phyloP scores from a whole-genome alignment of 2,329 filamentous ascomycete species.

The Phaeophleospora eucalypticola region DNA sequence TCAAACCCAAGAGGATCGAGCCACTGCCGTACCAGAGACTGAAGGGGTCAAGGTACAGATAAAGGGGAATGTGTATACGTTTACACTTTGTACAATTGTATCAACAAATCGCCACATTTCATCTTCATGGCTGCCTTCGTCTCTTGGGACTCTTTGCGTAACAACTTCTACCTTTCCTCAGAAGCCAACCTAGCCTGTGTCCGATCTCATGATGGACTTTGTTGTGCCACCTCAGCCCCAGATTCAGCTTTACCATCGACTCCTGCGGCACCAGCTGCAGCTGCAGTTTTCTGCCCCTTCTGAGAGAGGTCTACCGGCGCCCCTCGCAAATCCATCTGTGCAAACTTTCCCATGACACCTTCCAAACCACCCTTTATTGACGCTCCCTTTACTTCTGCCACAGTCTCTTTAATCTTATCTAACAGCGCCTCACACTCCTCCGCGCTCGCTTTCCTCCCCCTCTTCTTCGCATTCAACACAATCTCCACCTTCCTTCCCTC shows the following conservation, averaged over 20 bases:
- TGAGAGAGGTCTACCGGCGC: not conserved
- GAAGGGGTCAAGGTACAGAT: slow-evolving; percentile 45
- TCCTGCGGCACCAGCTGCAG: not conserved
- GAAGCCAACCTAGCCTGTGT: too few relatives aligned
- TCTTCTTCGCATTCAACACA: slow-evolving; percentile 63
- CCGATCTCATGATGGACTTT: too few relatives aligned
- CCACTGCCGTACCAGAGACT: slow-evolving; percentile 61
- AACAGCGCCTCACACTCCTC: slow-evolving; percentile 62
- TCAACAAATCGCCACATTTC: not conserved
- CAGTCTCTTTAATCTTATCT: slow-evolving; percentile 44
- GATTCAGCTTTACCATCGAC: not conserved
- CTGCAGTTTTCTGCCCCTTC: not conserved
- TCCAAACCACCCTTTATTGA: slow-evolving; percentile 46
- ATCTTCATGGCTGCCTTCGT: not conserved
- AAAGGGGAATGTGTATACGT: slow-evolving; percentile 11
- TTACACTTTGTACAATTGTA: slow-evolving; percentile 1
- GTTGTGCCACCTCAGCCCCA: too few relatives aligned
- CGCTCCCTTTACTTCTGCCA: slow-evolving; percentile 41
- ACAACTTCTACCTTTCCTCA: too few relatives aligned
- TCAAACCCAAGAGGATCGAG: slow-evolving; percentile 74
- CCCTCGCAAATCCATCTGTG: slow-evolving; percentile 33
- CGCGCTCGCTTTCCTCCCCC: slow-evolving; percentile 54
- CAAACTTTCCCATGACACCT: slow-evolving; percentile 44
- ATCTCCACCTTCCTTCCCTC: slow-evolving; percentile 76
- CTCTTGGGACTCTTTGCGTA: too few relatives aligned